Evolutionary conservation across 1,284 basidiomycete genomes (phyloP), one percentile per base, ranked within the genome.

Genomic region (Coniferiporia weirii): DNA sequence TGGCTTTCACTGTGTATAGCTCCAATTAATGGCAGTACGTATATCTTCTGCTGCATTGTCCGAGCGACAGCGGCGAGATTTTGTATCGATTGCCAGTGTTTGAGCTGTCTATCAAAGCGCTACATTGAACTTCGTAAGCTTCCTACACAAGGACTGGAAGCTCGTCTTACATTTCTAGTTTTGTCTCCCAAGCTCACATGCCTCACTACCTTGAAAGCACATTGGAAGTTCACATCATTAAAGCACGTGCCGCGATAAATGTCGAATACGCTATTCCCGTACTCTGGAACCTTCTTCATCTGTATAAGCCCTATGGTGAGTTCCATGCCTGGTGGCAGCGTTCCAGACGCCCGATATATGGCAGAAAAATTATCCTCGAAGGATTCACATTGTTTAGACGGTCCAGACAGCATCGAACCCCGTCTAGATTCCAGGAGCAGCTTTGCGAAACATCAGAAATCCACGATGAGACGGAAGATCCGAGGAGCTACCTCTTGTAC

Each of bases 21-120:
- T 2, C 81, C 81, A 63, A 79, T 81, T 56, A 83, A 79, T 0
- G 81, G 81, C 1, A 83, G 71, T 50, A 81, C 78, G 58, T 80
- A 73, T 3, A n/a, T 46, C 17, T 20, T 20, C 19, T 46, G 13
- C 8, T 46, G 9, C 46, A 68, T 71, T 38, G 81, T 81, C 45
- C 70, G 70, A 58, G 83, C 82, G 9, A 68, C 67, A 57, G 75
- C 73, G 77, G 78, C 82, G 8, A n/a, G 15, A n/a, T 12, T 46
- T 19, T 46, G 44, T 17, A 83, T 71, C 43, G 73, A 71, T 32
- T 72, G 71, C 81, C 81, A 83, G 34, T 82, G 76, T n/a, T 75
- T 72, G 5, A 77, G 76, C 66, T 83, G 80, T 20, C 79, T 66
- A 53, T 70, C 70, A 61, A 83, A 81, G 20, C 82, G 69, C 81